Conservation (phyloP, 2,329 filamentous ascomycete genomes). For the Microcyclosporella mali region DNA sequence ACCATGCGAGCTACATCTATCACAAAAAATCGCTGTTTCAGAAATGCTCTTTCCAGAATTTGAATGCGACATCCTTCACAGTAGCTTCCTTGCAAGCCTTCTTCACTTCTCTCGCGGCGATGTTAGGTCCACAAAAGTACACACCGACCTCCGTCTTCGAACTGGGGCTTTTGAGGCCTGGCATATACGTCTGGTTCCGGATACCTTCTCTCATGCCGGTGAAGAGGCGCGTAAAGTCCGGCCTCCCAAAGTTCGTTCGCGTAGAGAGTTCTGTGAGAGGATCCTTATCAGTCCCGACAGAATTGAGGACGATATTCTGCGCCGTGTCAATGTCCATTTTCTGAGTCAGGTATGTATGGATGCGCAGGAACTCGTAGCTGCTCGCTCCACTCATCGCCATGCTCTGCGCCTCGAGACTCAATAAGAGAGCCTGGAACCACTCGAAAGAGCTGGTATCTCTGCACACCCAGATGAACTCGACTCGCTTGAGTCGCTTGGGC, state of each 20-base stretch:
- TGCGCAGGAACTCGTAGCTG: constrained; percentile 79
- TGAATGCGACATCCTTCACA: constrained; percentile 76
- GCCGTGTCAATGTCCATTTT: constrained; percentile 85
- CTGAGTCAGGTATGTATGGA: constrained; percentile 96
- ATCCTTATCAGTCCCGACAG: constrained; percentile 78
- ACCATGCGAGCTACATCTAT: constrained; percentile 1
- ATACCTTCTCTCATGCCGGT: constrained; percentile 83
- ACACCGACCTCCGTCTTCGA: constrained; percentile 82
- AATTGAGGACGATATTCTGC: constrained; percentile 95
- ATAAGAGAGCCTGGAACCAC: constrained; percentile 95
- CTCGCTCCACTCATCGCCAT: constrained; percentile 51
- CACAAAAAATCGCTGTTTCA: constrained; percentile 17
- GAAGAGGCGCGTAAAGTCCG: constrained; percentile 78
- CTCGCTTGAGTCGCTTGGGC: constrained; percentile 78
- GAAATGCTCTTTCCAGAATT: constrained; percentile 97
- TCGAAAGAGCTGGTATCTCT: constrained; percentile 93
- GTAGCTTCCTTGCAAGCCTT: constrained; percentile 69
- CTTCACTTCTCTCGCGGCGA: constrained; percentile 74
- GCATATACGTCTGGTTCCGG: constrained; percentile 74
- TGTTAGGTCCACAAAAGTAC: constrained; percentile 92
- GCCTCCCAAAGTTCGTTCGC: constrained; percentile 89
- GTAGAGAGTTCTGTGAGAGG: constrained; percentile 86
- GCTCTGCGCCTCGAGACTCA: constrained; percentile 82
- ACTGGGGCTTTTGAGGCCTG: constrained; percentile 66
- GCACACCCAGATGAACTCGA: constrained; percentile 99